Evolutionary conservation across 140 eudicot genomes (phyloP).

Genomic region (Ambrosia hybrid): DNA sequence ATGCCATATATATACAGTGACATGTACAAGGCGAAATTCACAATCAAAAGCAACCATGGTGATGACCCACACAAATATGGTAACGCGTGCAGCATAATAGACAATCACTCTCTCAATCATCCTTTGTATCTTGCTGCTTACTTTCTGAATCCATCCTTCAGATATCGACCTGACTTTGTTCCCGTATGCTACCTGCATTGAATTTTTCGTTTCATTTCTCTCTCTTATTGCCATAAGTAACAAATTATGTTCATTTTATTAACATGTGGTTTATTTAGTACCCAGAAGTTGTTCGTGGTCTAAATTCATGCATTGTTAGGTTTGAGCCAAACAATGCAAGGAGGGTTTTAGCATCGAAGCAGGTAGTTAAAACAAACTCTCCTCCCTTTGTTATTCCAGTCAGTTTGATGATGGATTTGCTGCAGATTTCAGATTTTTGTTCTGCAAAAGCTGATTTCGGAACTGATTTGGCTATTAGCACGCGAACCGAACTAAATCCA

Average conservation of each 20-base stretch:
- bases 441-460: constrained; percentile 99
- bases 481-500: constrained; percentile 92
- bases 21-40: constrained; percentile 74
- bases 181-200: constrained; percentile 42
- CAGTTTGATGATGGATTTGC: constrained; percentile 16
- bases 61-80: constrained; percentile 82
- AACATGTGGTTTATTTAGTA: constrained; percentile 41
- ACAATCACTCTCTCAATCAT: constrained; percentile 63
- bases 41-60: constrained; percentile 72
- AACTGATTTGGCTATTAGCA: constrained; percentile 91
- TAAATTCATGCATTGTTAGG: constrained; percentile 88
- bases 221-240: neutral
- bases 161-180: constrained; percentile 82
- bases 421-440: constrained; percentile 85
- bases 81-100: constrained; percentile 78
- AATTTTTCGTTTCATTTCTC: neutral
- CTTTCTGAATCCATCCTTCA: constrained; percentile 84
- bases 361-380: constrained; percentile 42
- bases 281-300: constrained; percentile 92
- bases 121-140: constrained; percentile 95
- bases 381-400: neutral
- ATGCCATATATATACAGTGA: constrained; percentile 89
- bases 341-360: constrained; percentile 89
- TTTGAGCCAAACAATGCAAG: constrained; percentile 74
- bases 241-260: constrained; percentile 11